These are phyloP conservation scores for Boletus vermiculosoides DNA, from an alignment of 768 basidiomycete genomes.

Conservation along the genomic window DNA sequence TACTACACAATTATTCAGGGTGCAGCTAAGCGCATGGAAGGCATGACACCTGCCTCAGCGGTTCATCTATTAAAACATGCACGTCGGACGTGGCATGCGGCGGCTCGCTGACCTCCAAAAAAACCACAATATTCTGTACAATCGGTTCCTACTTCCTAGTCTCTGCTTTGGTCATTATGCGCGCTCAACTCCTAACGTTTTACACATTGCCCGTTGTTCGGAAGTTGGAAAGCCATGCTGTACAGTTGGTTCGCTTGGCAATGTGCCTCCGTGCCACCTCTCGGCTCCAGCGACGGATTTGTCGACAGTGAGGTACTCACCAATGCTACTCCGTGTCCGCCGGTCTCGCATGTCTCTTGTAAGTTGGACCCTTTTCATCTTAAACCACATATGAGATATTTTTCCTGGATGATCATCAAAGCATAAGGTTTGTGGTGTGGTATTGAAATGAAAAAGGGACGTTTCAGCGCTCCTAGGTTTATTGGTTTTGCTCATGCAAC, in stretches of 20 bases:
- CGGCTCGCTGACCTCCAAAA: not conserved
- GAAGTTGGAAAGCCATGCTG: not conserved
- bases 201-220: not conserved
- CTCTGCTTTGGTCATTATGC: not conserved
- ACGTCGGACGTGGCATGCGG: constrained; percentile 32
- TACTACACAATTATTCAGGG: constrained; percentile 48
- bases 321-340: not conserved
- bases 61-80: constrained; percentile 68
- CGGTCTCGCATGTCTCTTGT: not conserved
- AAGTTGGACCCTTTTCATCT: not conserved
- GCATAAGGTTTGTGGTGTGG: not conserved
- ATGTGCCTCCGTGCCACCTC: not conserved
- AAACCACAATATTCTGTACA: not conserved
- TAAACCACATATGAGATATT: not conserved
- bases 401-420: not conserved
- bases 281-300: no score
- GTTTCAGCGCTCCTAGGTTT: not conserved
- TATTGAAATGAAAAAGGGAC: not conserved
- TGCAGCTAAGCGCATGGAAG: constrained; percentile 91
- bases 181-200: not conserved
- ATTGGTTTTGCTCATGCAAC: not conserved
- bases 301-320: not conserved
- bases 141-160: not conserved
- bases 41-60: constrained; percentile 83
- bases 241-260: not conserved